A percentile compares a stretch with the other conserved stretches of the same genome.
Conservation (phyloP, 495 filamentous ascomycete genomes). For the Podospora appendiculata region DNA sequence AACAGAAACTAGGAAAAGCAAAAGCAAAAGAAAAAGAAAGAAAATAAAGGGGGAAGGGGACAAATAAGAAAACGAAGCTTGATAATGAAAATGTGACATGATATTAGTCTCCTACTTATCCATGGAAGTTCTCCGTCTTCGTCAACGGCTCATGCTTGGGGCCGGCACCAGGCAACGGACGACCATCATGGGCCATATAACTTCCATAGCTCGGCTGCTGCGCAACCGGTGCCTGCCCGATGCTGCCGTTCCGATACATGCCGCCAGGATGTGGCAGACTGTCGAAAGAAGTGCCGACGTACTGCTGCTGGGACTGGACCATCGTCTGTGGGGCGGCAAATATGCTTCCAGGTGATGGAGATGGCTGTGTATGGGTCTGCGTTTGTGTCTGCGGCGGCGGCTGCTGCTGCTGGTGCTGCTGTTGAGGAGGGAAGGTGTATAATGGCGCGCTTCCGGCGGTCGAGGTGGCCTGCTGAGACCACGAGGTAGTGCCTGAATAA, state of each 20-base stretch:
- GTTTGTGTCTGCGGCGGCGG: constrained; percentile 5
- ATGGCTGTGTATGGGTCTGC: not conserved
- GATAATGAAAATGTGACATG: no score
- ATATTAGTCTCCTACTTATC: no score
- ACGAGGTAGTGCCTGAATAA: constrained; percentile 11
- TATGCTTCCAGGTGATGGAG: not conserved
- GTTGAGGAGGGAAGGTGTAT: constrained; percentile 8
- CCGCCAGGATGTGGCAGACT: not conserved
- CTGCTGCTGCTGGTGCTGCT: constrained; percentile 4
- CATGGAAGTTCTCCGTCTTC: no score
- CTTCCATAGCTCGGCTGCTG: no score
- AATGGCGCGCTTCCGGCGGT: constrained; percentile 18
- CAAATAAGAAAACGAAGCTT: no score
- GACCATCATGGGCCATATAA: no score
- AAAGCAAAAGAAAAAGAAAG: no score
- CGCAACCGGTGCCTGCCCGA: no score
- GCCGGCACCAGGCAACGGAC: no score
- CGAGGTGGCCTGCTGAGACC: constrained; percentile 20
- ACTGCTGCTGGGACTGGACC: not conserved
- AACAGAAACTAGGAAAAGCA: no score
- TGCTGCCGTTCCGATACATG: not conserved
- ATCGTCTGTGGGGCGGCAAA: not conserved
- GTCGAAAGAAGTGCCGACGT: not conserved
- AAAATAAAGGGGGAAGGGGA: no score
- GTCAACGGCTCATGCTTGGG: no score